Evolutionary conservation across 257 asterid genomes (phyloP), one percentile per base, ranked within the genome.

Genomic region (Echites panduratus): DNA sequence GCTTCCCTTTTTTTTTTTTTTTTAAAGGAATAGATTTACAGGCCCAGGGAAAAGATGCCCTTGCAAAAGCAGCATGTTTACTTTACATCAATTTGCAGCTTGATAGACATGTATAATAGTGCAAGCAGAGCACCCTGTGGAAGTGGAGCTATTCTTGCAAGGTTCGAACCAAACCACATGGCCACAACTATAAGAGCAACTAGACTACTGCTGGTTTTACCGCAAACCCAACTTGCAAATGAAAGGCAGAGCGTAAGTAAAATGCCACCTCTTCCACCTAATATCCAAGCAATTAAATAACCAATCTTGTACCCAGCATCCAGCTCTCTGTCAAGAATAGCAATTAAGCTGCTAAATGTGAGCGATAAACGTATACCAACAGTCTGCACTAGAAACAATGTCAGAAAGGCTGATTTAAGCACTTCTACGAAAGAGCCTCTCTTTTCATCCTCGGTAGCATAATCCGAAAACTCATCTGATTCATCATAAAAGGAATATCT

Each of bases 71-170:
- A 22, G 69, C 73, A 20, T 73, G 49, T 4, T 84, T 80, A 93
- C 74, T 77, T 84, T 59, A 87, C 84, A 79, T 89, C 95, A 79
- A 77, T 79, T 75, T 89, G 97, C 65, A 89, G 86, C 85, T 84
- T 90, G 72, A 90, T 86, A 27, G 96, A 92, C 98, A 92, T 88
- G 77, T 92, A 88, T 79, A 92, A 70, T 56, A 92, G 87, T 41
- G 98, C 78, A 68, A 90, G 91, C 72, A 93, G 84, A 43, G 98
- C 98, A 74, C 97, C 98, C 77, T 89, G 98, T 3, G 97, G 97
- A 45, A 92, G 71, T 35, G 94, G 96, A 76, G 87, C 88, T 78
- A 75, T 71, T 76, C 89, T 80, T 53, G 96, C 94, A 52, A 92
- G 84, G 80, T 75, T 89, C 61, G 97, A 85, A 66, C 93, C 89